Base-by-base conservation (phyloP, 2,329 filamentous ascomycete species). In the Xylaria sp. region DNA sequence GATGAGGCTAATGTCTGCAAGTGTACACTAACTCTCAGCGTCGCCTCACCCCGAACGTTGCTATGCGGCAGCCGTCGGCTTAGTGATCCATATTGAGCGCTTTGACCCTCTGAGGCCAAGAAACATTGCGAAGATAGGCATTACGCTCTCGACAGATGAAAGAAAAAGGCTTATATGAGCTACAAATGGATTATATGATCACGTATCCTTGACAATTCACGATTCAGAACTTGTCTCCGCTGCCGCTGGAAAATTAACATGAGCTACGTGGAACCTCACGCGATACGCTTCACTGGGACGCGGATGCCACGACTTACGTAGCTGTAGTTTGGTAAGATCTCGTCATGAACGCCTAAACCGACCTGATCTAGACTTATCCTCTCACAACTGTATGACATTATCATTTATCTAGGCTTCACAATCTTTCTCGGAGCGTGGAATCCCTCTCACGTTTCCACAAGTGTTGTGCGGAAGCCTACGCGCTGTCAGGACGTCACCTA, bases 21-120 rank as follows among this genome's bases (percentile, higher is more conserved):
- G 10, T 13, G 37, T 31, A 46, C 44, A 25, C 15, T 9, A 37
- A 37, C 20, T 46, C 55, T 44, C 55, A 57, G 8, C 37, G 9
- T 44, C 23, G 37, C 23, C 39, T 25, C 15, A 28, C 23, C 34
- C 18, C n/a, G 39, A 37, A 12, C 54, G 39, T 23, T 46, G 39
- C n/a, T 39, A 58, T 58, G 23, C 23, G 18, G 55, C 39, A 58
- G 48, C 23, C 56, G 13, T 58, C 56, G 39, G 56, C 56, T 58
- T 58, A 48, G 18, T 2, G 20, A 46, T 58, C 12, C 23, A 34
- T 31, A 41, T 46, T 31, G 23, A 46, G 56, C 2, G 23, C n/a
- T 15, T n/a, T 13, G 52, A 34, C 52, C 8, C 8, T 37, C 1
- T 12, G 18, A 46, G 28, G 18, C n/a, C 13, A 37, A 8, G 9